These are phyloP conservation scores for Tricholoma flavovirens DNA, from an alignment of 768 basidiomycete species.

Conservation along the genomic window DNA sequence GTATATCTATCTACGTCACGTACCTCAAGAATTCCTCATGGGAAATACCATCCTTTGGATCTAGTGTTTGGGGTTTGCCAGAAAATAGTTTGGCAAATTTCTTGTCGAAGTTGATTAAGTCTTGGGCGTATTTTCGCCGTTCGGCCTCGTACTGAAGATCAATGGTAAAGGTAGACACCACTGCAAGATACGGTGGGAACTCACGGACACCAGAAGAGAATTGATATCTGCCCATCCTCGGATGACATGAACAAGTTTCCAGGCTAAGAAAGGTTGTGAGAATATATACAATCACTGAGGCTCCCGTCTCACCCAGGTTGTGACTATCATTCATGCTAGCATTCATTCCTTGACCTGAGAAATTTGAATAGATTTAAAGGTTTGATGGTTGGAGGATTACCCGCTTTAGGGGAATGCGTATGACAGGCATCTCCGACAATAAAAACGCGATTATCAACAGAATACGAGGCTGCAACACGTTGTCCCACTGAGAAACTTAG, in stretches of 20 bases:
- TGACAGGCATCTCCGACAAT: conserved; percentile 76
- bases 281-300: not conserved
- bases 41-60: conserved; percentile 43
- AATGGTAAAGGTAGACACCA: not conserved
- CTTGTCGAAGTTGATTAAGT: conserved; percentile 68
- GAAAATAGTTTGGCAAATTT: conserved; percentile 63
- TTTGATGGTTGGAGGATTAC: conserved; percentile 22
- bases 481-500: conserved; percentile 51
- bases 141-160: conserved; percentile 57
- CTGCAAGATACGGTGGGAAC: conserved; percentile 7
- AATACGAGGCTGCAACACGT: conserved; percentile 61
- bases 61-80: conserved; percentile 50
- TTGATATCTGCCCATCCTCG: conserved; percentile 43
- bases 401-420: conserved; percentile 63
- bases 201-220: conserved; percentile 45
- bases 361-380: not conserved
- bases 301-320: conserved; percentile 44
- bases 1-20: conserved; percentile 2
- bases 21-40: conserved; percentile 47
- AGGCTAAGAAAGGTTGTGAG: conserved; percentile 28
- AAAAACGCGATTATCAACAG: conserved; percentile 59
- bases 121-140: conserved; percentile 61
- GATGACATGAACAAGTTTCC: conserved; percentile 57
- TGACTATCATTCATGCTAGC: conserved; percentile 74
- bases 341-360: conserved; percentile 67